Percentiles rank a stretch among this genome's conserved stretches.
Evolutionary conservation across 768 basidiomycete genomes (phyloP).

Genomic region (Podaxis carcinomalis): DNA sequence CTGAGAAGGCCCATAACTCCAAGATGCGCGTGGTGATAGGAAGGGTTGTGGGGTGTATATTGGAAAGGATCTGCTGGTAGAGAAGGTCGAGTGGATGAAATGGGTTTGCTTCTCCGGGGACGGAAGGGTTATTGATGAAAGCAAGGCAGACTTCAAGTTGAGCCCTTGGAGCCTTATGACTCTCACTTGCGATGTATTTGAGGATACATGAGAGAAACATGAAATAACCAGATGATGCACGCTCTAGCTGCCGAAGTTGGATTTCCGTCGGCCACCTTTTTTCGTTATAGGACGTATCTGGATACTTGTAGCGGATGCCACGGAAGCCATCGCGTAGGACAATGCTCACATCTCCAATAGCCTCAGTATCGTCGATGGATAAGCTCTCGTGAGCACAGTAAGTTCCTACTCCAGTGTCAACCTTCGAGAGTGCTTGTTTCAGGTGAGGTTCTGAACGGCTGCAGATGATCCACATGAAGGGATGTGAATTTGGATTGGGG

Average conservation of each 20-base stretch:
- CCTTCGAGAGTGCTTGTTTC: neutral
- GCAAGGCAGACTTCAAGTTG: neutral
- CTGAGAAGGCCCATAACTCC: neutral
- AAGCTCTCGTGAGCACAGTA: neutral
- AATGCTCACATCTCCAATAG: neutral
- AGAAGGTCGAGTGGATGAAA: neutral
- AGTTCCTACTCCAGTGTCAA: no score
- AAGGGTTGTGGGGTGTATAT: neutral
- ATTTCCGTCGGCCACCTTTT: neutral
- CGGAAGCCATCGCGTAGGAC: neutral
- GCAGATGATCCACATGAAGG: neutral
- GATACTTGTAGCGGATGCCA: neutral
- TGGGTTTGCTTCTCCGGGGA: neutral
- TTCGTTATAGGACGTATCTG: neutral
- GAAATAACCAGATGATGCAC: neutral
- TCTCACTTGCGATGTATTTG: neutral
- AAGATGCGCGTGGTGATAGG: neutral
- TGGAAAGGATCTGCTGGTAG: neutral
- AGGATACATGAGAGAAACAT: constrained; percentile 2
- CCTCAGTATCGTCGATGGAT: neutral
- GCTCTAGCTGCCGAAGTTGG: neutral
- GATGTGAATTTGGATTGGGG: neutral
- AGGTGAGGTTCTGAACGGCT: neutral
- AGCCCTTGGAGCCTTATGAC: neutral
- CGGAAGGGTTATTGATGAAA: neutral